phyloP scores from a whole-genome alignment of 257 asterid species.

The Solanum piurae region DNA sequence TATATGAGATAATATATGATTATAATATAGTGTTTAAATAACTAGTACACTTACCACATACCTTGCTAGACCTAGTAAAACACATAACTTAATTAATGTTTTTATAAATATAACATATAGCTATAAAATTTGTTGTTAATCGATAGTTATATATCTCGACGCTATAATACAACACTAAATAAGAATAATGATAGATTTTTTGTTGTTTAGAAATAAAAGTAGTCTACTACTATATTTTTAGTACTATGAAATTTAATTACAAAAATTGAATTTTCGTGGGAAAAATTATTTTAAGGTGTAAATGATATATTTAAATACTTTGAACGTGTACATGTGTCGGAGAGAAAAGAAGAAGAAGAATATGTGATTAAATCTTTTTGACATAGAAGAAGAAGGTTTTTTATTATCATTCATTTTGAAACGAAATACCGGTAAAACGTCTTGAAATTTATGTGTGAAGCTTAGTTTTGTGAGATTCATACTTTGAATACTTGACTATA shows the following conservation, averaged over 20 bases:
- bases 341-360: background rate
- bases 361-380: no score
- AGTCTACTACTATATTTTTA: background rate
- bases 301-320: no score
- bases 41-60: background rate
- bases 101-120: no score
- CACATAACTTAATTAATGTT: background rate
- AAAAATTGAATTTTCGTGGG: no score
- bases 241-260: no score
- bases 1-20: background rate
- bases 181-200: no score
- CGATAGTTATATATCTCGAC: background rate
- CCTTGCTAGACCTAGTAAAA: background rate
- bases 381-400: background rate
- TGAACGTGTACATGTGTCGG: background rate
- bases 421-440: accelerated
- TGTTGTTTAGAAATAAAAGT: no score
- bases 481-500: background rate
- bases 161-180: background rate
- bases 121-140: no score
- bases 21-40: background rate
- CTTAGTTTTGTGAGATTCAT: background rate
- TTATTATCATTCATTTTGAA: no score
- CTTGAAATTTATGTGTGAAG: no score
- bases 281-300: no score